Base-by-base conservation (phyloP, 2,329 filamentous ascomycete genomes). In the Gnomoniopsis sp. region DNA sequence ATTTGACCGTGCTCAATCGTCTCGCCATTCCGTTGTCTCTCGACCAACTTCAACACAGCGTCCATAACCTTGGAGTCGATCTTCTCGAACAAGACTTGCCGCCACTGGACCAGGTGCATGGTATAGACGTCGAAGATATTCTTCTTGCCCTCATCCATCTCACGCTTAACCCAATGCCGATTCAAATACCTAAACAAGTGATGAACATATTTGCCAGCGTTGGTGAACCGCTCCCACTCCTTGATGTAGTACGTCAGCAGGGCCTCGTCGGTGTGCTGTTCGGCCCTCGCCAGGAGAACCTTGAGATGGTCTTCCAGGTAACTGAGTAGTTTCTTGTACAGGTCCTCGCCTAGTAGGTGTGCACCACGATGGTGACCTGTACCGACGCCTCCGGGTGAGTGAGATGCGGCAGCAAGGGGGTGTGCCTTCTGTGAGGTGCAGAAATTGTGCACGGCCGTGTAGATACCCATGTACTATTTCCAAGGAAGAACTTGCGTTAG, bases 61-160 rank as follows among this genome's bases (percentile, higher is more conserved):
- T 88, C 87, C 95, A 99, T 99, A 46, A 99, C 93, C 72, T 92
- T 93, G 61, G 82, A 81, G 57, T 93, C 88, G 2, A 97, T 91
- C 59, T 86, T 84, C 60, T 86, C 82, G 73, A 99, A 99, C 68
- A 99, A 87, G 60, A 96, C 91, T 65, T 89, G 85, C 65, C 93
- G 92, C 95, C 95, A 99, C 70, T 93, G 91, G 21, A 98, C 95
- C 44, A 99, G 79, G 68, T 99, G 95, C 38, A 99, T 78, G 0
- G 95, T 99, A 75, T 99, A 99, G 50, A 99, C 95, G 72, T 99
- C 95, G 73, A 96, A 98, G 8, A 98, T 90, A 68, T 93, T 90
- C 79, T 98, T 97, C 78, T 99, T 98, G 36, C 95, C 95, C 74
- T 99, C 95, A 64, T 99, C 95, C 77, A 99, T 96, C 76, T 99